Conservation (phyloP, 2,329 filamentous ascomycete genomes). For the Trichoderma polysporum region DNA sequence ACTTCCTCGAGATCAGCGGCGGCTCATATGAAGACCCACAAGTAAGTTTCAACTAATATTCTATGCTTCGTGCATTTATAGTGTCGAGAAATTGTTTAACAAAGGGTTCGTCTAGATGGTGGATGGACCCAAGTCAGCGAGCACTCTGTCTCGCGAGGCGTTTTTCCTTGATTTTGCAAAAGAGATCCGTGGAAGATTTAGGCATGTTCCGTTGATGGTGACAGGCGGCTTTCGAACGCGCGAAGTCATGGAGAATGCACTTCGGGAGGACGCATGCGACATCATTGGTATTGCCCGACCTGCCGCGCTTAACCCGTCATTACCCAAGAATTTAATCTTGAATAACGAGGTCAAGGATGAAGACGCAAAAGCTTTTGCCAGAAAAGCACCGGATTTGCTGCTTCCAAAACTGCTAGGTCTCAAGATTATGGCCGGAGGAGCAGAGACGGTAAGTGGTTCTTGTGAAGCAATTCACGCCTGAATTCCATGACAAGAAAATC, state of each 20-base stretch:
- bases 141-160: constrained; percentile 57
- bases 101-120: constrained; percentile 35
- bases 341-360: constrained; percentile 36
- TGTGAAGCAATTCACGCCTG: not conserved
- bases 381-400: constrained; percentile 28
- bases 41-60: constrained; percentile 31
- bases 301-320: constrained; percentile 37
- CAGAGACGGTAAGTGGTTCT: constrained; percentile 22
- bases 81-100: not conserved
- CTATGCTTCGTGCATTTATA: not conserved
- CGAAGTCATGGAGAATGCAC: constrained; percentile 41
- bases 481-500: not conserved
- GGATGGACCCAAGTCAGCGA: constrained; percentile 22
- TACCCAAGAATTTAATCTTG: constrained; percentile 39
- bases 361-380: constrained; percentile 35
- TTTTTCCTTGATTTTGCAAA: constrained; percentile 68
- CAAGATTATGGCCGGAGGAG: constrained; percentile 19
- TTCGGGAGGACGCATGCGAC: constrained; percentile 41
- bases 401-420: constrained; percentile 28
- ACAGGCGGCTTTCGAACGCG: constrained; percentile 62
- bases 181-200: constrained; percentile 42
- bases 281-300: constrained; percentile 43
- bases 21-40: constrained; percentile 57
- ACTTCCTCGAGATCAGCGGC: constrained; percentile 69
- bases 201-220: constrained; percentile 51